A percentile compares a stretch with the other conserved stretches of the same genome.
phyloP scores from a whole-genome alignment of 1,284 basidiomycete species.

The Ceratobasidium sp. region DNA sequence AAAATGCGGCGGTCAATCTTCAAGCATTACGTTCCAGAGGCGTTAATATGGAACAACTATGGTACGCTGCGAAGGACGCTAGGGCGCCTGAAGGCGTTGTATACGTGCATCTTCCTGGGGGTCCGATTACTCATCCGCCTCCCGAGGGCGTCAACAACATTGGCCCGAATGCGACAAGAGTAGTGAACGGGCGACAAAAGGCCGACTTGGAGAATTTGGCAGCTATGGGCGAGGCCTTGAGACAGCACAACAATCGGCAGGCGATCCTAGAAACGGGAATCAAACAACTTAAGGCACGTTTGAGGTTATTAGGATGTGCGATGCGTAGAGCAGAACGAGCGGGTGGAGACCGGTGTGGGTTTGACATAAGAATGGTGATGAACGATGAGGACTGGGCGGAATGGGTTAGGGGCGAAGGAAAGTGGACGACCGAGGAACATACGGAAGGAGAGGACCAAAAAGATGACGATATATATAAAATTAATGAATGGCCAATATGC shows the following conservation, averaged over 20 bases:
- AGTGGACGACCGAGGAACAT: constrained; percentile 63
- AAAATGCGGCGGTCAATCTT: constrained; percentile 41
- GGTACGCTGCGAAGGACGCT: constrained; percentile 39
- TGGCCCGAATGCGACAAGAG: constrained; percentile 5
- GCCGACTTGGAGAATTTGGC: constrained; percentile 13
- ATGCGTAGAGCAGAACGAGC: constrained; percentile 57
- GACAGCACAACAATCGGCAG: constrained; percentile 10
- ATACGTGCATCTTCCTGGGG: constrained; percentile 25
- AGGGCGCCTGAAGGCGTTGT: constrained; percentile 24
- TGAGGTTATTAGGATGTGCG: constrained; percentile 64
- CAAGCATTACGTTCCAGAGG: constrained; percentile 13
- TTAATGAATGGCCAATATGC: constrained; percentile 72
- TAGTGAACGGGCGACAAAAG: constrained; percentile 28
- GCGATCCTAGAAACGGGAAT: constrained; percentile 12
- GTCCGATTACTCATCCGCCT: constrained; percentile 11
- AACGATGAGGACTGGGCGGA: constrained; percentile 76
- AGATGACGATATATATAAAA: constrained; percentile 49
- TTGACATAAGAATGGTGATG: constrained; percentile 82
- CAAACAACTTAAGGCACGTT: constrained; percentile 35
- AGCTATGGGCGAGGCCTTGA: constrained; percentile 9
- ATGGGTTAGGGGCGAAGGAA: constrained; percentile 56
- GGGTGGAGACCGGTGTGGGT: constrained; percentile 72
- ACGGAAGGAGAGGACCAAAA: constrained; percentile 45
- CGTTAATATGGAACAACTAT: constrained; percentile 35
- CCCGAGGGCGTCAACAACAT: constrained; percentile 26